Conservation (phyloP, 148 eudicot species). For the Arctostaphylos glauca region DNA sequence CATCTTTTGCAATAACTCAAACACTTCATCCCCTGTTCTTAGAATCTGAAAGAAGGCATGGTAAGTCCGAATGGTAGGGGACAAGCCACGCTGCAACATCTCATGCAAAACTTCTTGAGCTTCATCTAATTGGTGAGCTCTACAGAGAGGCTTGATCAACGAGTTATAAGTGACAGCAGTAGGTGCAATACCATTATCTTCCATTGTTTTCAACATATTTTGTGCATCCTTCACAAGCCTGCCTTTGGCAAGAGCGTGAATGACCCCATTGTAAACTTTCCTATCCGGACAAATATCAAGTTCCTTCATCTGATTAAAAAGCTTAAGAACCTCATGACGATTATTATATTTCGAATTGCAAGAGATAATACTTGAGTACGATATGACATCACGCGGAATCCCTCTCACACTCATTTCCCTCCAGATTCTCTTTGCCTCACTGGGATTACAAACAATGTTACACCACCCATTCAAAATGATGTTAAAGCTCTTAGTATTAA, state of each 20-base stretch:
- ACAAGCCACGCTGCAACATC: conserved; percentile 54
- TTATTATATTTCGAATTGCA: conserved; percentile 55
- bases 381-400: conserved; percentile 55
- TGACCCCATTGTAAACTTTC: conserved; percentile 80
- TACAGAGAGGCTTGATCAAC: conserved; percentile 74
- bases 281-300: conserved; percentile 61
- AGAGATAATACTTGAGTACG: conserved; percentile 70
- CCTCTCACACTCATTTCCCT: conserved; percentile 58
- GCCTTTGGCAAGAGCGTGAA: conserved; percentile 77
- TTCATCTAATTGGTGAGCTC: conserved; percentile 45
- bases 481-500: conserved; percentile 81
- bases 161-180: conserved; percentile 76
- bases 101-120: conserved; percentile 53
- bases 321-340: conserved; percentile 48
- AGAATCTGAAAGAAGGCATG: conserved; percentile 67
- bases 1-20: conserved; percentile 66
- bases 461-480: conserved; percentile 89
- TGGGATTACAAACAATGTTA: conserved; percentile 54
- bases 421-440: conserved; percentile 80
- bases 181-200: conserved; percentile 59
- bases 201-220: conserved; percentile 62
- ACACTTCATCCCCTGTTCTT: conserved; percentile 59
- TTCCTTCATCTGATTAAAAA: conserved; percentile 62
- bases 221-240: conserved; percentile 60
- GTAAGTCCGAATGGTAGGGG: conserved; percentile 65